These are phyloP conservation scores for Hypoxylon crocopeplum DNA, from an alignment of 495 filamentous ascomycete genomes.

Conservation along the genomic window DNA sequence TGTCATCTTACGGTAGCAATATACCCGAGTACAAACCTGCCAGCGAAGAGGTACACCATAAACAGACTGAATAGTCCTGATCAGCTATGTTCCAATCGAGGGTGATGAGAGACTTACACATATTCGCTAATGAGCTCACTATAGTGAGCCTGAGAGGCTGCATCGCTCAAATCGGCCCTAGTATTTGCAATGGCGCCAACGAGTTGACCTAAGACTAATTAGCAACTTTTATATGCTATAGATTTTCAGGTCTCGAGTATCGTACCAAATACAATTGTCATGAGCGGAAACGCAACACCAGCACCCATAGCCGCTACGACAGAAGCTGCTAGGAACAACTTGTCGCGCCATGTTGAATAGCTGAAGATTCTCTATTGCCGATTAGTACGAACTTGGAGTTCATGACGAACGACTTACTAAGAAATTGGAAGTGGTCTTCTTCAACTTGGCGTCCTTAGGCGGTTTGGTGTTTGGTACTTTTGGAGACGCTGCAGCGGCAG, in stretches of 20 bases:
- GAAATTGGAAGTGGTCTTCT: conserved; percentile 46
- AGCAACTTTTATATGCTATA: conserved; percentile 14
- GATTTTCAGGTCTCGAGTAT: not conserved
- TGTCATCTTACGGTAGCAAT: conserved; percentile 56
- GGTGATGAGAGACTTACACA: conserved; percentile 27
- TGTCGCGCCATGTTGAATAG: conserved; percentile 56
- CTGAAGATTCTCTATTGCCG: conserved; percentile 54
- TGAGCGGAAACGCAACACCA: conserved; percentile 57
- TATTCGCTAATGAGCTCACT: conserved; percentile 31
- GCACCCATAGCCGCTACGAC: conserved; percentile 55
- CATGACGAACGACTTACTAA: conserved; percentile 27
- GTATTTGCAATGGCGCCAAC: conserved; percentile 42
- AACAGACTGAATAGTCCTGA: conserved; percentile 49
- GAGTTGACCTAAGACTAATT: conserved; percentile 45
- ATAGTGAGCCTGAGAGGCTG: conserved; percentile 26
- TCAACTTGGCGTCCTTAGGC: conserved; percentile 27
- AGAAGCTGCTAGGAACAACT: conserved; percentile 46
- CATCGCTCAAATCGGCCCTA: conserved; percentile 17
- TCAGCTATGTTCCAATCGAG: conserved; percentile 1
- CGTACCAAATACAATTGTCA: conserved; percentile 58
- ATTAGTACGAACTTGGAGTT: conserved; percentile 10
- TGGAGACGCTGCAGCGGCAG: conserved; percentile 2
- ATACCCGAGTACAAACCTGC: conserved; percentile 63
- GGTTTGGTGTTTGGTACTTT: not conserved
- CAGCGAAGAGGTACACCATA: conserved; percentile 69